Conservation (phyloP, 345 rosid species). For the Populus davidiana region DNA sequence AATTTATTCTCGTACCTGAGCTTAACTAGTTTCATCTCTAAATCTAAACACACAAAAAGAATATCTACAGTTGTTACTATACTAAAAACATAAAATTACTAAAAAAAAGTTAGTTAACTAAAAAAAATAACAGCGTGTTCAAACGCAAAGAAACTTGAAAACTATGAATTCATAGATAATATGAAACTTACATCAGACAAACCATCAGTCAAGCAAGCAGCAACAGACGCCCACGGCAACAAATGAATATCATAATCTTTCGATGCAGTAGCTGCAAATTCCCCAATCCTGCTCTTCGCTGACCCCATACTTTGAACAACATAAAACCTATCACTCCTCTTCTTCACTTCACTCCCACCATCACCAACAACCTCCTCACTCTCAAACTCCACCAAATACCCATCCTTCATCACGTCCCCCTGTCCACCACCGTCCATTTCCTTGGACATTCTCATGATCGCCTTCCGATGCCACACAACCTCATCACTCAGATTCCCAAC, state of each 20-base stretch:
- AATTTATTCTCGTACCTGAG: too few relatives aligned
- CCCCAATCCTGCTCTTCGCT: conserved; percentile 61
- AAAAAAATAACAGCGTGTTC: too few relatives aligned
- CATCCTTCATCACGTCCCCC: conserved; percentile 53
- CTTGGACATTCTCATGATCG: conserved; percentile 66
- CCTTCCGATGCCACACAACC: conserved; percentile 64
- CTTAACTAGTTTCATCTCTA: too few relatives aligned
- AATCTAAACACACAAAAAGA: too few relatives aligned
- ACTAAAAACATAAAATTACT: too few relatives aligned
- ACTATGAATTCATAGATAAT: conserved; percentile 1
- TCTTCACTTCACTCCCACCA: conserved; percentile 45
- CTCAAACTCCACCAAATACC: conserved; percentile 64
- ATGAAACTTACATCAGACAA: conserved; percentile 50
- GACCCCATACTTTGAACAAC: conserved; percentile 88
- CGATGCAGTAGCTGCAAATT: conserved; percentile 78
- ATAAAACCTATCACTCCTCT: conserved; percentile 59
- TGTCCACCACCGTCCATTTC: conserved; percentile 16
- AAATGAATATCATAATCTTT: conserved; percentile 89
- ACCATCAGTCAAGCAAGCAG: conserved; percentile 76
- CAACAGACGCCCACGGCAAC: conserved; percentile 93
- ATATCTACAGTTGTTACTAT: too few relatives aligned
- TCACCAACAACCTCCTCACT: conserved; percentile 49
- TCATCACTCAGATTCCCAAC: conserved; percentile 50
- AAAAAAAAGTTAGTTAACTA: too few relatives aligned
- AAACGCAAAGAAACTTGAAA: background rate